These are phyloP conservation scores for Ophiostoma fasciatum DNA, from an alignment of 2,329 filamentous ascomycete species.

Conservation along the genomic window DNA sequence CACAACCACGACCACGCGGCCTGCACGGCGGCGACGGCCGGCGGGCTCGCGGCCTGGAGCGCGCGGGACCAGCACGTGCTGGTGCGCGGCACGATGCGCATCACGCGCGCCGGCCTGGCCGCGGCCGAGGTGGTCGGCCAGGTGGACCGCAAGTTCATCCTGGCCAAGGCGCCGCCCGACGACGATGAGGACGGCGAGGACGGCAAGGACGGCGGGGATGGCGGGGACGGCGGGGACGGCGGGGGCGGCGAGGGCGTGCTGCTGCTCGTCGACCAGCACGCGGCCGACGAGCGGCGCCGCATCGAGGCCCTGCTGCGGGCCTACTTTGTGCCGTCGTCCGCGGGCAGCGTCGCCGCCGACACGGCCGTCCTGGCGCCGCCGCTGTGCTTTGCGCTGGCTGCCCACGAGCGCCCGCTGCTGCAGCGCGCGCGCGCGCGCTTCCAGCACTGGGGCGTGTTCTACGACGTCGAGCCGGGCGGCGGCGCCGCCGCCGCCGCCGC, in stretches of 20 bases:
- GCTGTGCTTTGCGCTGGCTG: constrained; percentile 49
- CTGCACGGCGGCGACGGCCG: too few species aligned
- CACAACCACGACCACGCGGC: too few species aligned
- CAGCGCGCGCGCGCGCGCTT: constrained; percentile 41
- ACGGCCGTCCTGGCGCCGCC: constrained; percentile 31
- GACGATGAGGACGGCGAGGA: too few species aligned
- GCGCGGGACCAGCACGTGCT: not conserved
- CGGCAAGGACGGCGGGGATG: too few species aligned
- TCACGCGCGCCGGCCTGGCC: constrained; percentile 49
- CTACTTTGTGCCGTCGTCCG: constrained; percentile 26
- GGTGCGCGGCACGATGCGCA: constrained; percentile 13
- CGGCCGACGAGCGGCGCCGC: constrained; percentile 75
- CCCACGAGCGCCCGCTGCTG: constrained; percentile 46
- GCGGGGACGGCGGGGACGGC: too few species aligned
- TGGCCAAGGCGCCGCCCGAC: constrained; percentile 39
- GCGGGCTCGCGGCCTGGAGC: too few species aligned
- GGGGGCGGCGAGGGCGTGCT: constrained; percentile 37
- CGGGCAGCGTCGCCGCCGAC: constrained; percentile 13
- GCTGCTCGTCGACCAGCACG: constrained; percentile 82
- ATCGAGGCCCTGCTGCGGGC: constrained; percentile 55
- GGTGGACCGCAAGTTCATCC: constrained; percentile 80
- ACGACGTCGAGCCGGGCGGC: constrained; percentile 22
- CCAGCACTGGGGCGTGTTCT: constrained; percentile 58
- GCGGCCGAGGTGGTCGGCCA: constrained; percentile 59
- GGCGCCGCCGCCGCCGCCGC: not conserved